phyloP scores from a whole-genome alignment of 1,139 yeast species.

The Pichia sp. region DNA sequence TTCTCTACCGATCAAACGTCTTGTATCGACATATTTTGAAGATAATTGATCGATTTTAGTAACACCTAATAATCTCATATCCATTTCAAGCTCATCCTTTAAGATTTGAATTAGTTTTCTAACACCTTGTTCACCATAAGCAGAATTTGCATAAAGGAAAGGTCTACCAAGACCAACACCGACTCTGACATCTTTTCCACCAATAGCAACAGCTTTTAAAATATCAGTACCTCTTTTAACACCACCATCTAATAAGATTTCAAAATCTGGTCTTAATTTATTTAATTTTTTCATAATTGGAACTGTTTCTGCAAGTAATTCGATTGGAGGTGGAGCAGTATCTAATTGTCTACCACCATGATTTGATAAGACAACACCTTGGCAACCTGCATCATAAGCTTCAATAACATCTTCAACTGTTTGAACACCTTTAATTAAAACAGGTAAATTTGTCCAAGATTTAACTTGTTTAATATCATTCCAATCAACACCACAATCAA shows the following conservation, averaged over 20 bases:
- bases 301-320: conserved; percentile 60
- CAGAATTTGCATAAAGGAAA: conserved; percentile 67
- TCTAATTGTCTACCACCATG: conserved; percentile 81
- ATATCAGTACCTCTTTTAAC: conserved; percentile 69
- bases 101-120: conserved; percentile 68
- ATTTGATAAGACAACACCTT: conserved; percentile 65
- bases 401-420: conserved; percentile 58
- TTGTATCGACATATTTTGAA: conserved; percentile 46
- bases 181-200: conserved; percentile 72
- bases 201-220: conserved; percentile 64
- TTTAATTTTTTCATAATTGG: conserved; percentile 41
- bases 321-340: conserved; percentile 61
- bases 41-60: conserved; percentile 57
- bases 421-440: conserved; percentile 66
- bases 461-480: conserved; percentile 53
- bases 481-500: conserved; percentile 76
- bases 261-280: conserved; percentile 48
- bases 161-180: conserved; percentile 83
- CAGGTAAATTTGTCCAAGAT: conserved; percentile 53
- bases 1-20: conserved; percentile 34
- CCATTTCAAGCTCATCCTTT: conserved; percentile 77
- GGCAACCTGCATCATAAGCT: conserved; percentile 58
- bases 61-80: conserved; percentile 83
- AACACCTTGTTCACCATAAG: conserved; percentile 78
- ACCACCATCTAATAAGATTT: conserved; percentile 70